Conservation (phyloP, 2,329 filamentous ascomycete species). For the Paraphaeosphaeria sporulosa region DNA sequence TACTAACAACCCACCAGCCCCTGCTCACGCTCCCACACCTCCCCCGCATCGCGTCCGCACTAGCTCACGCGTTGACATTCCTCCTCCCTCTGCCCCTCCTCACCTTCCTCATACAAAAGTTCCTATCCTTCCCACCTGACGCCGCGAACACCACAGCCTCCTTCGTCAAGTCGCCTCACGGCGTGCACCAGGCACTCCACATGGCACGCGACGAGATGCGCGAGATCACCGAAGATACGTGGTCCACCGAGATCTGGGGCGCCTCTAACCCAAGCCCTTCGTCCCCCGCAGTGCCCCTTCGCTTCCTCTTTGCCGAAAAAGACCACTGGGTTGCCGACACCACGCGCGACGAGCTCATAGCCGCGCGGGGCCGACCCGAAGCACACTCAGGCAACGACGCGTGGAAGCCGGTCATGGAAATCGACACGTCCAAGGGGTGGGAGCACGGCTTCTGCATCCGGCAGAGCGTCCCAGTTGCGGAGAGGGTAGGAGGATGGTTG, state of each 20-base stretch:
- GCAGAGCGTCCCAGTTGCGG: slow-evolving; percentile 58
- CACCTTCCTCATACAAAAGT: slow-evolving; percentile 49
- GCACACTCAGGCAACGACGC: slow-evolving; percentile 27
- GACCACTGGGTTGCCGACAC: slow-evolving; percentile 69
- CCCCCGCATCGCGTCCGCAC: slow-evolving; percentile 35
- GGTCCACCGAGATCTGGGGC: slow-evolving; percentile 59
- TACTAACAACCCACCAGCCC: slow-evolving; percentile 7
- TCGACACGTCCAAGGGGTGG: slow-evolving; percentile 53
- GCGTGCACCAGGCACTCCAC: slow-evolving; percentile 64
- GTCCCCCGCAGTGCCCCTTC: slow-evolving; percentile 53
- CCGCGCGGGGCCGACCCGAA: slow-evolving; percentile 44
- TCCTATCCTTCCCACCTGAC: slow-evolving; percentile 54
- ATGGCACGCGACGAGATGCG: slow-evolving; percentile 67
- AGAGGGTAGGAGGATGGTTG: slow-evolving; percentile 59
- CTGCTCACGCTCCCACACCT: slow-evolving; percentile 24
- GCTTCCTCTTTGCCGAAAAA: slow-evolving; percentile 66
- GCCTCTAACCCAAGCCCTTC: slow-evolving; percentile 45
- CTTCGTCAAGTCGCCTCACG: slow-evolving; percentile 49
- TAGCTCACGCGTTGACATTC: slow-evolving; percentile 54
- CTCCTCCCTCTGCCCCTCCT: slow-evolving; percentile 53
- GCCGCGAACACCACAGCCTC: slow-evolving; percentile 41
- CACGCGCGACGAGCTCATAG: slow-evolving; percentile 64
- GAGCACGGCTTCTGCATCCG: slow-evolving; percentile 68
- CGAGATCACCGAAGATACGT: slow-evolving; percentile 61
- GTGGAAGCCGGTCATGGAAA: slow-evolving; percentile 20